Evolutionary conservation across 805 yeast species (phyloP).

Genomic region (Metschnikowia continentalis): DNA sequence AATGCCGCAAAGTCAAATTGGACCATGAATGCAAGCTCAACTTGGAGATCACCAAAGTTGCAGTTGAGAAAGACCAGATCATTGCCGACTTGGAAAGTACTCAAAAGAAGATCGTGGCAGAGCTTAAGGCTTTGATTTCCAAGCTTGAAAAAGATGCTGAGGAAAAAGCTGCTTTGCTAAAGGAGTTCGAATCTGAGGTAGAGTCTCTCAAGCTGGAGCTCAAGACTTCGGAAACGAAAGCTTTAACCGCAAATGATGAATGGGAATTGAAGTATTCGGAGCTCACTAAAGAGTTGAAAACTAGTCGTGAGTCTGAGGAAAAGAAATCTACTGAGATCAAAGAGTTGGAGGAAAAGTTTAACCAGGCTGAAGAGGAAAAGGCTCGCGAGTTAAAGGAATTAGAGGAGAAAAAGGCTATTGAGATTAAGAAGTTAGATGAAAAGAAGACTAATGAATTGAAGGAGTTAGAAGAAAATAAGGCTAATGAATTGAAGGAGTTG

Average conservation of each 20-base stretch:
- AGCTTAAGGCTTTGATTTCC: not conserved
- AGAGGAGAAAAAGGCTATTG: conserved; percentile 4
- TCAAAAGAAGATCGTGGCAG: not conserved
- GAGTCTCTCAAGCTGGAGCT: conserved; percentile 7
- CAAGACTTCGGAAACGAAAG: not conserved
- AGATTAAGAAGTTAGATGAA: not conserved
- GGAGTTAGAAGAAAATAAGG: not conserved
- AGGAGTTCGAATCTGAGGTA: conserved; percentile 2
- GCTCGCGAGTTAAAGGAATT: not conserved
- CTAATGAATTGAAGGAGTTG: conserved; percentile 5
- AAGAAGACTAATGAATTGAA: conserved; percentile 2
- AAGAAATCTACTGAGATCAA: conserved; percentile 3
- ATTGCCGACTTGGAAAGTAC: not conserved
- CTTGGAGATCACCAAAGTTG: conserved; percentile 20
- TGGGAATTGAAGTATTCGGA: not conserved
- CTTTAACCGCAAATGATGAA: not conserved
- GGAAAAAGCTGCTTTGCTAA: not conserved
- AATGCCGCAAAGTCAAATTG: conserved; percentile 10
- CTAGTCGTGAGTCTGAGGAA: not conserved
- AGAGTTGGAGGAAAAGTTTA: not conserved
- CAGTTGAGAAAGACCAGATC: conserved; percentile 20
- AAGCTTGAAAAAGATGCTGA: conserved; percentile 4
- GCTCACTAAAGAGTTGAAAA: not conserved
- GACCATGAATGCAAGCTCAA: conserved; percentile 25
- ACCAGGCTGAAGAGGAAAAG: conserved; percentile 3